Evolutionary conservation across 176 grass and related monocot species (phyloP).

Genomic region (Melocanna baccifera): DNA sequence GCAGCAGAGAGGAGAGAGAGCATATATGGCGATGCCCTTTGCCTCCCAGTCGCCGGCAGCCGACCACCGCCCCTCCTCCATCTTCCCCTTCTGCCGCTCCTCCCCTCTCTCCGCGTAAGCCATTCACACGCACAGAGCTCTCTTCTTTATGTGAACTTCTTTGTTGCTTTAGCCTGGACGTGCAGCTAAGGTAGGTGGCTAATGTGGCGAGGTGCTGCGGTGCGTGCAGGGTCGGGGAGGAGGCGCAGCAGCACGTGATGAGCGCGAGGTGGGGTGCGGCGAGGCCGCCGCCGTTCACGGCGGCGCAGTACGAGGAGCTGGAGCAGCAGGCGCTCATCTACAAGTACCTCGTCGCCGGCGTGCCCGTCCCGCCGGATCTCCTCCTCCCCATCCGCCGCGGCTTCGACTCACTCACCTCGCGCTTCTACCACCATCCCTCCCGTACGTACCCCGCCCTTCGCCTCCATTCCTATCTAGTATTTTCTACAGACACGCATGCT

Average conservation of each 20-base stretch:
- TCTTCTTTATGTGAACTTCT: not conserved
- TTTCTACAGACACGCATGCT: not conserved
- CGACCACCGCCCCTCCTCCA: slow-evolving; percentile 34
- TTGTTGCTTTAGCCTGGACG: not conserved
- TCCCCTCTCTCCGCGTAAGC: slow-evolving; percentile 38
- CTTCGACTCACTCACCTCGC: slow-evolving; percentile 56
- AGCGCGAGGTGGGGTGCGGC: slow-evolving; percentile 34
- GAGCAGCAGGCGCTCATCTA: slow-evolving; percentile 85
- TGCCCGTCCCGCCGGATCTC: slow-evolving; percentile 77
- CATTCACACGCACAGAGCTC: not conserved
- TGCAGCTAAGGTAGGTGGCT: not conserved
- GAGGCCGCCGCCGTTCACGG: slow-evolving; percentile 62
- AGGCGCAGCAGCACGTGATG: slow-evolving; percentile 34
- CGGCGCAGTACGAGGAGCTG: slow-evolving; percentile 90
- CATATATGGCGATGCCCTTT: slow-evolving; percentile 78
- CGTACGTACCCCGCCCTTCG: slow-evolving; percentile 19
- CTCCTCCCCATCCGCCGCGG: slow-evolving; percentile 65
- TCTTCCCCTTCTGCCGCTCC: slow-evolving; percentile 47
- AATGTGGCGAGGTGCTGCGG: not conserved
- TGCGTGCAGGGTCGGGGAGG: slow-evolving; percentile 37
- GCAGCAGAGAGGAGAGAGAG: slow-evolving; percentile 6
- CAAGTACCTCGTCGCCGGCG: slow-evolving; percentile 87
- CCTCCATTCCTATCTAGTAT: not conserved
- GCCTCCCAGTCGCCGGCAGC: slow-evolving; percentile 78
- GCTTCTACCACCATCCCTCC: slow-evolving; percentile 53